These are phyloP conservation scores for Cercophora newfieldiana DNA, from an alignment of 495 filamentous ascomycete genomes.

Conservation along the genomic window DNA sequence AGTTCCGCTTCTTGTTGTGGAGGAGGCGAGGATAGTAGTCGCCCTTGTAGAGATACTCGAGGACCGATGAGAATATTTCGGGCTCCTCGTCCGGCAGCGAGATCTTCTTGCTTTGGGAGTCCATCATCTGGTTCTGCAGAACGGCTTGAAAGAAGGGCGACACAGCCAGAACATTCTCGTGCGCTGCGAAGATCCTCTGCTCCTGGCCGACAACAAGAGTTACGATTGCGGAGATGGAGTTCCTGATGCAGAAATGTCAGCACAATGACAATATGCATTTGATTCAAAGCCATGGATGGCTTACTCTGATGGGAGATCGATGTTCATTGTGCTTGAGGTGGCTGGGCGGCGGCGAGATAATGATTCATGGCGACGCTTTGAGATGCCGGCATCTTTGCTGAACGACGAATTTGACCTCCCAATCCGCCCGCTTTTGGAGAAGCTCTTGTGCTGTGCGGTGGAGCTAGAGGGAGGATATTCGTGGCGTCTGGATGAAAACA, in stretches of 20 bases:
- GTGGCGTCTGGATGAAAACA: constrained; percentile 44
- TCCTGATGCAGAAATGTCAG: constrained; percentile 41
- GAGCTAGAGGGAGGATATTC: constrained; percentile 29
- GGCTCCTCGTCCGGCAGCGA: constrained; percentile 82
- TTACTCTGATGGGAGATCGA: constrained; percentile 35
- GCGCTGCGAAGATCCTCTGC: constrained; percentile 83
- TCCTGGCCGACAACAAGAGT: constrained; percentile 77
- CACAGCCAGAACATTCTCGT: constrained; percentile 77
- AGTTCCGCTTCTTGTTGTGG: constrained; percentile 65
- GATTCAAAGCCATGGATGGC: constrained; percentile 15
- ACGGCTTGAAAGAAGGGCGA: constrained; percentile 74
- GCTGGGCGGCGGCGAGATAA: constrained; percentile 39
- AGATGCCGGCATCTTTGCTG: constrained; percentile 46
- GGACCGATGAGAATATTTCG: constrained; percentile 84
- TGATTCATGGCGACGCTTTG: constrained; percentile 45
- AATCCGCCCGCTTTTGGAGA: constrained; percentile 41
- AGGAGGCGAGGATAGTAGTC: constrained; percentile 82
- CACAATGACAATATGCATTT: background rate
- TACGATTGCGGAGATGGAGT: constrained; percentile 69
- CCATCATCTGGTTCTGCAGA: constrained; percentile 62
- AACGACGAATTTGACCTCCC: constrained; percentile 48
- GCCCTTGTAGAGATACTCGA: constrained; percentile 90
- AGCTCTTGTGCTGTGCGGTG: constrained; percentile 38
- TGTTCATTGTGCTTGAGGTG: constrained; percentile 31
- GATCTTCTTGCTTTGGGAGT: constrained; percentile 65